Percentiles rank a stretch among this genome's conserved stretches.
phyloP scores from a whole-genome alignment of 176 grass and related monocot genomes.

The Lolium rigidum region DNA sequence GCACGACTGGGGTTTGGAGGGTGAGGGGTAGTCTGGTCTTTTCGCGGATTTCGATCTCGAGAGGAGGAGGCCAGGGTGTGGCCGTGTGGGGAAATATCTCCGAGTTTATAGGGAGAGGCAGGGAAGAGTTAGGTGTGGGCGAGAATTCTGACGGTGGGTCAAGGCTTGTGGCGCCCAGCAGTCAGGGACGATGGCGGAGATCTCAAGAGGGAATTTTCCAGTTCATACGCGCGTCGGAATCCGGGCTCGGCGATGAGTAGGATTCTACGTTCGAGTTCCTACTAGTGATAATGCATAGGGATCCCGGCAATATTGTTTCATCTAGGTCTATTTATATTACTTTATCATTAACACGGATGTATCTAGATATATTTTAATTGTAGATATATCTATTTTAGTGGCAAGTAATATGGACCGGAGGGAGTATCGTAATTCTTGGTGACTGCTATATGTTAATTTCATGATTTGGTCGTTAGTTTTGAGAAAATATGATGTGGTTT shows the following conservation, averaged over 20 bases:
- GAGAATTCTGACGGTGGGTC: conserved; percentile 40
- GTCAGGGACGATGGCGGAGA: conserved; percentile 2
- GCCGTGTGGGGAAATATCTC: conserved; percentile 33
- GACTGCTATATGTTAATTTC: no score
- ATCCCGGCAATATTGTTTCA: background rate
- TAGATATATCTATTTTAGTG: no score
- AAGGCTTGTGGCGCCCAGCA: no score
- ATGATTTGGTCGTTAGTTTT: no score
- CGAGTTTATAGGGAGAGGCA: conserved; percentile 34
- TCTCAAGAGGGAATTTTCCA: background rate
- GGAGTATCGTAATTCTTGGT: no score
- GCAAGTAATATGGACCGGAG: no score
- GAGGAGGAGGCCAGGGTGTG: background rate
- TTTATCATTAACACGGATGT: no score
- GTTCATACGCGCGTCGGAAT: background rate
- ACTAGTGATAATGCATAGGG: background rate
- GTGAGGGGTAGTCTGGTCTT: conserved; percentile 33
- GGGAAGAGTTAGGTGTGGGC: background rate
- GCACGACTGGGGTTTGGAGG: background rate
- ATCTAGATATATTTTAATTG: no score
- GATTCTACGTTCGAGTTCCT: background rate
- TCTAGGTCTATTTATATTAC: no score
- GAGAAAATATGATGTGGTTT: no score
- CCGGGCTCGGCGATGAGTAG: background rate
- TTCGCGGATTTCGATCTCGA: background rate